These are phyloP conservation scores for Pelargonium myrrhifolium DNA, from an alignment of 441 rosid genomes.

Conservation along the genomic window DNA sequence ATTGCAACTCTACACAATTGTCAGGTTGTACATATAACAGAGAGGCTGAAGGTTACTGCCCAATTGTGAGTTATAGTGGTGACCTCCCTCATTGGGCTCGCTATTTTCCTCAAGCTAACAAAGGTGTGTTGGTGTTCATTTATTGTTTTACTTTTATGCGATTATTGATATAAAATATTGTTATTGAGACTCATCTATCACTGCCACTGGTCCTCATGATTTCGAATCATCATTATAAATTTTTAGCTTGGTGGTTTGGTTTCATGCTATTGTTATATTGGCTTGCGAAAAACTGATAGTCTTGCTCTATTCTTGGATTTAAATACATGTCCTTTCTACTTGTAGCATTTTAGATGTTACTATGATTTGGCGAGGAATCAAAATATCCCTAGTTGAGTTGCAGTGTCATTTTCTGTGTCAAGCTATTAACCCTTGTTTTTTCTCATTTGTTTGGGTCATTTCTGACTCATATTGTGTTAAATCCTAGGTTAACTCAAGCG, in stretches of 20 bases:
- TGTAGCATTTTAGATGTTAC: background rate
- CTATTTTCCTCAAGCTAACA: constrained; percentile 92
- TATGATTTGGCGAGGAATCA: background rate
- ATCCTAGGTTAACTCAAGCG: background rate
- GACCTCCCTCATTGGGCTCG: constrained; percentile 98
- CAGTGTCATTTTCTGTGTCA: background rate
- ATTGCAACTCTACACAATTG: constrained; percentile 80
- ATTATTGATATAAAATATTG: background rate
- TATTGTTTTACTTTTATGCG: background rate
- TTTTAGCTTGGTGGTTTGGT: background rate
- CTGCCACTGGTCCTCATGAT: background rate
- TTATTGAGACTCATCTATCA: background rate
- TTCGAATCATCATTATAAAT: background rate
- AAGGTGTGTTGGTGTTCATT: constrained; percentile 41
- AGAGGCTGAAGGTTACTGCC: constrained; percentile 99
- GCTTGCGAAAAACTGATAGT: background rate
- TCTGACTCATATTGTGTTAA: background rate
- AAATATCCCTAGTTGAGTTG: background rate
- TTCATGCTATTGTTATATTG: background rate
- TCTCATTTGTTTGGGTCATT: background rate
- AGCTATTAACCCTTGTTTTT: background rate
- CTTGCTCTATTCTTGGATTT: background rate
- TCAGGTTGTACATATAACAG: constrained; percentile 98
- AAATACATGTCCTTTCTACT: background rate
- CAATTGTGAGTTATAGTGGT: constrained; percentile 82